A percentile compares a stretch with the other conserved stretches of the same genome.
Evolutionary conservation across 768 basidiomycete genomes (phyloP).

Genomic region (Tulasnella sp.): DNA sequence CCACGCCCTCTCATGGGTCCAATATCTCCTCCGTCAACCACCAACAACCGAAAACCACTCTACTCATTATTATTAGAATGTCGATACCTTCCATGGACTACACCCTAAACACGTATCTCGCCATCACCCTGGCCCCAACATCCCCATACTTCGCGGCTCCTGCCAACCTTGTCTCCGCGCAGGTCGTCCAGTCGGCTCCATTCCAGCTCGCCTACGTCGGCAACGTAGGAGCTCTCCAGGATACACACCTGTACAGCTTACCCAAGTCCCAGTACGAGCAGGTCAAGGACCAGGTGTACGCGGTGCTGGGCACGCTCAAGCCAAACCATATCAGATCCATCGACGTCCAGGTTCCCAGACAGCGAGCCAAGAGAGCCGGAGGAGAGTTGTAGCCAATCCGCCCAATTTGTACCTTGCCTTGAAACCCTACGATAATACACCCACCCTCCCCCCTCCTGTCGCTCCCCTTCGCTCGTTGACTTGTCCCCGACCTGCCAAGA

Average conservation of each 20-base stretch:
- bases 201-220: conserved; percentile 21
- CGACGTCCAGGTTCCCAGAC: conserved; percentile 23
- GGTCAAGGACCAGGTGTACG: conserved; percentile 24
- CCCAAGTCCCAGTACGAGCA: conserved; percentile 21
- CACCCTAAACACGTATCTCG: conserved; percentile 20
- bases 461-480: neutral
- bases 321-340: conserved; percentile 7
- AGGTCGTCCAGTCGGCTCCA: neutral
- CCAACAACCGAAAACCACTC: neutral
- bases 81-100: conserved; percentile 10
- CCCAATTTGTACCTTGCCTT: neutral
- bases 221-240: conserved; percentile 12
- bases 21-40: neutral
- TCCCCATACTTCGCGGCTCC: conserved; percentile 19
- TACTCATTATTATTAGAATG: neutral
- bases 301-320: neutral
- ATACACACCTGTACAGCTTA: conserved; percentile 25
- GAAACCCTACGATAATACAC: neutral
- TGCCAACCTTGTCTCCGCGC: conserved; percentile 6
- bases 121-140: conserved; percentile 4
- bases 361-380: conserved; percentile 21
- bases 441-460: neutral
- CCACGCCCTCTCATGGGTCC: neutral
- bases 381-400: neutral
- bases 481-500: neutral